Percentiles rank a stretch among this genome's conserved stretches.
Conservation (phyloP, 2,329 filamentous ascomycete genomes). For the Apiospora pterosperma region DNA sequence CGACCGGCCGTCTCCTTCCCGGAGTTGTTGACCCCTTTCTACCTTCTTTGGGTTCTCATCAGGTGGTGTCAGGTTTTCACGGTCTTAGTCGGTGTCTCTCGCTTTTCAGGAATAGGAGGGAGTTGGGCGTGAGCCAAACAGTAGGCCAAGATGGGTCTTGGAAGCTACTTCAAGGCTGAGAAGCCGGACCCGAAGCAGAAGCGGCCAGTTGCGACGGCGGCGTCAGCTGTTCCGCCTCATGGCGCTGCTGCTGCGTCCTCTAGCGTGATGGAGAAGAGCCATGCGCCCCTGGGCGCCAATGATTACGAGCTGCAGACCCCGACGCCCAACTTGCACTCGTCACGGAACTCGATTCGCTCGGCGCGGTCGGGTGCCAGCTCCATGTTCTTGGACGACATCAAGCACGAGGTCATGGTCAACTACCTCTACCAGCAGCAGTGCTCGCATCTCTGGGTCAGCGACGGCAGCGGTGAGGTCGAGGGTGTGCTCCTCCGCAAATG, state of each 20-base stretch:
- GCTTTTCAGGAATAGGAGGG: background rate
- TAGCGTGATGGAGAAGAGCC: background rate
- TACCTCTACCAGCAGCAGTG: slow-evolving; percentile 80
- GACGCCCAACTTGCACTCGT: slow-evolving; percentile 44
- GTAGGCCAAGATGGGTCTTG: slow-evolving; percentile 52
- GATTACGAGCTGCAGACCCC: slow-evolving; percentile 49
- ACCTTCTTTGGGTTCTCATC: background rate
- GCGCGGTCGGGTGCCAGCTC: slow-evolving; percentile 44
- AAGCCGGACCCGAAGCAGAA: slow-evolving; percentile 33
- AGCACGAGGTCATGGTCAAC: slow-evolving; percentile 80
- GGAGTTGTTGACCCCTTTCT: background rate
- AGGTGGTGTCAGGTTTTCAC: background rate
- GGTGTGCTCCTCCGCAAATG: slow-evolving; percentile 70
- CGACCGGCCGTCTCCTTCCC: background rate
- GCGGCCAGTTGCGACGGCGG: slow-evolving; percentile 14
- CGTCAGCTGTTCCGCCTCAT: slow-evolving; percentile 31
- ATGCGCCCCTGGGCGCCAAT: slow-evolving; percentile 22
- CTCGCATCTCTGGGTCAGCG: slow-evolving; percentile 68
- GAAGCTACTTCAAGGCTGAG: slow-evolving; percentile 59
- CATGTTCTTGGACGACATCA: slow-evolving; percentile 66
- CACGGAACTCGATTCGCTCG: slow-evolving; percentile 51
- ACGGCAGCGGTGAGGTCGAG: slow-evolving; percentile 64
- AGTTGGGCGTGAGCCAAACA: background rate
- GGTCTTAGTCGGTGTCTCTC: background rate
- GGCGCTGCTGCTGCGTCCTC: slow-evolving; percentile 19